These are phyloP conservation scores for Penicillium pancosmium DNA, from an alignment of 495 filamentous ascomycete genomes.

Conservation along the genomic window DNA sequence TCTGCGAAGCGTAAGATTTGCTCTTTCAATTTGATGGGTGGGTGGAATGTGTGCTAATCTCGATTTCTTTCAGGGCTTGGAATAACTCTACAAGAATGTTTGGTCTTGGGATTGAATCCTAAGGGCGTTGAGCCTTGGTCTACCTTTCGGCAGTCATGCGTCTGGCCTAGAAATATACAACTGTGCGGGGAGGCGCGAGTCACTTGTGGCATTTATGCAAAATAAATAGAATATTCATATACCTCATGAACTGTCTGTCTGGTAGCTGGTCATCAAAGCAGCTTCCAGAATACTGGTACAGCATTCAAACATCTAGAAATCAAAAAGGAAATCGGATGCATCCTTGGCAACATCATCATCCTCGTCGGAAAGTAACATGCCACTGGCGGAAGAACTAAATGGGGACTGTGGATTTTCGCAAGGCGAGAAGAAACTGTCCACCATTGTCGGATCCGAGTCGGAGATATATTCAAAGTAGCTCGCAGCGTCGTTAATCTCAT, in stretches of 20 bases:
- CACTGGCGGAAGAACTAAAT: background rate
- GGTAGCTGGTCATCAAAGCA: no score
- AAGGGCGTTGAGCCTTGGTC: background rate
- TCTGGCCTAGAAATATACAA: no score
- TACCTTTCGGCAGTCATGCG: no score
- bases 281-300: background rate
- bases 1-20: constrained; percentile 71
- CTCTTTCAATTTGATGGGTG: constrained; percentile 5
- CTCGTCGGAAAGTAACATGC: background rate
- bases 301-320: background rate
- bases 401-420: background rate
- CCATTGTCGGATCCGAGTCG: background rate
- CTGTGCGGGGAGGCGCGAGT: background rate
- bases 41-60: constrained; percentile 16
- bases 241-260: background rate
- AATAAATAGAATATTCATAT: background rate
- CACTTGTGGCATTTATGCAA: background rate
- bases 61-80: constrained; percentile 60
- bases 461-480: background rate
- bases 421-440: background rate
- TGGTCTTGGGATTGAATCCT: constrained; percentile 58
- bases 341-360: background rate
- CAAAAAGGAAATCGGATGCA: background rate
- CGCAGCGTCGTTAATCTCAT: background rate
- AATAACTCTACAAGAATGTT: constrained; percentile 81